Evolutionary conservation across 176 grass and related monocot species (phyloP).

Genomic region (Aegilops longissima): DNA sequence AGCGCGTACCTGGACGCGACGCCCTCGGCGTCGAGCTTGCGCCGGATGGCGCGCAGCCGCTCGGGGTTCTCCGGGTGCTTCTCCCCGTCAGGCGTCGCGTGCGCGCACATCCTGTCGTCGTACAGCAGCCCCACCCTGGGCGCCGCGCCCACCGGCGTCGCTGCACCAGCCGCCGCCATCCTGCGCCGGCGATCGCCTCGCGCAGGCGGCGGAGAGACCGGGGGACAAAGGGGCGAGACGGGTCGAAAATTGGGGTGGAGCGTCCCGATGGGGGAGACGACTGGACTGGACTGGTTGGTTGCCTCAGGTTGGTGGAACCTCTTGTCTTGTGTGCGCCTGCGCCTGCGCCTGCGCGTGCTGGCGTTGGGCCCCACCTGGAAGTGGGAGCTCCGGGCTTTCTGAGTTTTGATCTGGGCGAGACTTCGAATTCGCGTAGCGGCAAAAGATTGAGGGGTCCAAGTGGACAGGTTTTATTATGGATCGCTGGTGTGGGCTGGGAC

Average conservation of each 20-base stretch:
- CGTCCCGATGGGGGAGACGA: background rate
- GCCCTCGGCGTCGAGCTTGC: constrained; percentile 65
- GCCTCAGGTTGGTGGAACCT: background rate
- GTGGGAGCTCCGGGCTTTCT: background rate
- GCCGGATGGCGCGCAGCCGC: constrained; percentile 72
- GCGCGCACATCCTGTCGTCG: constrained; percentile 92
- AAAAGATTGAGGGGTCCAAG: background rate
- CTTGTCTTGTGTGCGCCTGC: too few relatives aligned
- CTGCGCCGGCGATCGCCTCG: background rate
- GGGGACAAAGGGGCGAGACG: background rate
- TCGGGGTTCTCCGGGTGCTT: constrained; percentile 82
- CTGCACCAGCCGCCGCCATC: background rate
- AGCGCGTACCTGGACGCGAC: constrained; percentile 58
- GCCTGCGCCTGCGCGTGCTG: background rate
- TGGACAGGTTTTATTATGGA: too few relatives aligned
- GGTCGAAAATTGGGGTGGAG: background rate
- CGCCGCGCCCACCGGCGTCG: background rate
- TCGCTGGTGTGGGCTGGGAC: too few relatives aligned
- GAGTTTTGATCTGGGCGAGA: background rate
- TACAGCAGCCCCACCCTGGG: constrained; percentile 71
- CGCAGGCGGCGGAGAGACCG: background rate
- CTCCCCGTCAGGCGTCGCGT: constrained; percentile 67
- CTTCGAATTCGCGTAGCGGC: constrained; percentile 10
- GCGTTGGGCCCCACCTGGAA: background rate
- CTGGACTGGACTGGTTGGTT: background rate